phyloP scores from a whole-genome alignment of 441 rosid species.

The Gossypium aridum region DNA sequence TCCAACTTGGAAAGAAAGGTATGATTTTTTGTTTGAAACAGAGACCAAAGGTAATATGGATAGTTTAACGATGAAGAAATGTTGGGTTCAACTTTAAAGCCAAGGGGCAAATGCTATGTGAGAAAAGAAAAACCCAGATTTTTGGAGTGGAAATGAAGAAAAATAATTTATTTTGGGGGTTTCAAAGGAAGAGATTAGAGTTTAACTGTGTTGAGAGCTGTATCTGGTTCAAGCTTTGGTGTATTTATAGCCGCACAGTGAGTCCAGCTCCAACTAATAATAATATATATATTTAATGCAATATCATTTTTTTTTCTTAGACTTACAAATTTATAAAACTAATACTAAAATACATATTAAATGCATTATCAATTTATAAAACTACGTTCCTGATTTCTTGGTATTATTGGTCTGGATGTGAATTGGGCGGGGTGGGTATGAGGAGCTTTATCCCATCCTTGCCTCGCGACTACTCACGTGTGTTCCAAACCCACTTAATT shows the following conservation, averaged over 20 bases:
- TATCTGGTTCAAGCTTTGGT: slow-evolving; percentile 8
- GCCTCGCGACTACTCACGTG: too few species aligned
- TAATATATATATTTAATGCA: too few species aligned
- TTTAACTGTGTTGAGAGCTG: background rate
- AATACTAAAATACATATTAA: too few species aligned
- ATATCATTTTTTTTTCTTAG: background rate
- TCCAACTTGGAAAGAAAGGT: background rate
- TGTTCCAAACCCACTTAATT: too few species aligned
- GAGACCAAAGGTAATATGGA: background rate
- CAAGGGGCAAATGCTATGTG: background rate
- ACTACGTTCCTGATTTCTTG: too few species aligned
- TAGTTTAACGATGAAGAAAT: background rate
- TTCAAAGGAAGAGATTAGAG: background rate
- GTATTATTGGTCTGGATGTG: too few species aligned
- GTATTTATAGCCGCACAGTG: slow-evolving; percentile 29
- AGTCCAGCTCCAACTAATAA: background rate
- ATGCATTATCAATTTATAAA: too few species aligned
- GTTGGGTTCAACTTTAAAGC: background rate
- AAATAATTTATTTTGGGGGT: background rate
- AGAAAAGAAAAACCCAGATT: background rate
- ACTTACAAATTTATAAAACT: background rate
- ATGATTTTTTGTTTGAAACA: background rate
- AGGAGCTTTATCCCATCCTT: too few species aligned
- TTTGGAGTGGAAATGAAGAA: background rate
- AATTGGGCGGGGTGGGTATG: too few species aligned